Evolutionary conservation across 129 eudicot species (phyloP).

Genomic region (Flaveria ramosissima): DNA sequence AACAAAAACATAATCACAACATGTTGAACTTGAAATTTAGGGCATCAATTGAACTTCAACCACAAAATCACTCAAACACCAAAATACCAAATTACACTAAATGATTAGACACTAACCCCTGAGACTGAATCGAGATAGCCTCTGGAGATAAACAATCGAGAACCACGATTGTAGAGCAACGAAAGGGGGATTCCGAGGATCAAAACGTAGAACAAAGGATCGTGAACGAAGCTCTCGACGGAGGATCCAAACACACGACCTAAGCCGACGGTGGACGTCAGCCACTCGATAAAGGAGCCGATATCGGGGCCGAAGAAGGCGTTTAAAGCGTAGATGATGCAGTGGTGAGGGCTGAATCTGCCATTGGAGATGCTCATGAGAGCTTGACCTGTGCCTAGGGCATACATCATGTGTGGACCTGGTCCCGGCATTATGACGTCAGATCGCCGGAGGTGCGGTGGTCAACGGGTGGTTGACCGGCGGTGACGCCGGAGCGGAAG

Average conservation of each 20-base stretch:
- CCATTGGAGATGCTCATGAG: constrained; percentile 68
- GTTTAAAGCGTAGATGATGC: constrained; percentile 75
- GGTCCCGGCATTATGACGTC: constrained; percentile 80
- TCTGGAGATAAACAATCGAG: constrained; percentile 47
- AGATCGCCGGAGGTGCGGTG: neutral
- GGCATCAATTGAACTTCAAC: neutral
- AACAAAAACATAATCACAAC: neutral
- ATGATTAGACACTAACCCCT: constrained; percentile 57
- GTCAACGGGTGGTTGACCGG: neutral
- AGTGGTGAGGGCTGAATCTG: constrained; percentile 92
- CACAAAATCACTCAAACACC: neutral
- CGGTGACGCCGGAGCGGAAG: constrained; percentile 12
- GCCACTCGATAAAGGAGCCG: constrained; percentile 93
- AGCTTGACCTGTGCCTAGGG: constrained; percentile 67
- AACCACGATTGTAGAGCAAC: constrained; percentile 61
- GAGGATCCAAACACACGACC: constrained; percentile 54
- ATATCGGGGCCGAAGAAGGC: constrained; percentile 97
- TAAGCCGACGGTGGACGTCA: constrained; percentile 66
- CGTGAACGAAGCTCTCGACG: constrained; percentile 67
- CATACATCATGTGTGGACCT: constrained; percentile 96
- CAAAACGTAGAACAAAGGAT: constrained; percentile 71
- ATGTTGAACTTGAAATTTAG: neutral
- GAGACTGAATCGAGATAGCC: constrained; percentile 74
- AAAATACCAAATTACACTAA: neutral
- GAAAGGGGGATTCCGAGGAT: constrained; percentile 78